Base-by-base conservation (phyloP, 1,284 basidiomycete species). In the Malassezia obtusa region DNA sequence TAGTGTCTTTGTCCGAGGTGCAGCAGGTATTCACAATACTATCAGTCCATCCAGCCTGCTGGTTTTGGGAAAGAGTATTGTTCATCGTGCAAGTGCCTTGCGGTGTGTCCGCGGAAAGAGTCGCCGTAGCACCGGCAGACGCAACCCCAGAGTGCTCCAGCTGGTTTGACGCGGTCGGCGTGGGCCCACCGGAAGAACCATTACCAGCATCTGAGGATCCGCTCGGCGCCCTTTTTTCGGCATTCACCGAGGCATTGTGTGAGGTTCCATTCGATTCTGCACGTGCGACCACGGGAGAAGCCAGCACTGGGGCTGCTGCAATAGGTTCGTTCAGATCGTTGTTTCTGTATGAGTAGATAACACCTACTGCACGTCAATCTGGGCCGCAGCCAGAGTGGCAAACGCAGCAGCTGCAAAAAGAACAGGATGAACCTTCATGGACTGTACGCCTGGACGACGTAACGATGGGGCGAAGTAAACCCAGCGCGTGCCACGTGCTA, bases 11-110 rank as follows among this genome's bases (percentile, higher is more conserved):
- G 4, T 41, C 45, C n/a, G 52, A 57, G 11, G 59, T 55, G 26
- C 64, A 67, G 50, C 64, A 67, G 1, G 64, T 61, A 46, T 60
- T 67, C 37, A 67, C 48, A 33, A 63, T 58, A 2, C 54, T 55
- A 22, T 62, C 59, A 6, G 57, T 59, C 64, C 64, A 67, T 15
- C 61, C 61, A 0, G 64, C 62, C 45, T 67, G 64, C 38, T 67
- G 64, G 45, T 64, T 67, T 8, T 47, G 36, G 11, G 54, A 26
- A 36, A 67, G 53, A 17, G 58, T 48, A 46, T 64, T 67, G 24
- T 49, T 49, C 49, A 64, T 49, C 22, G 40, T 40, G 47, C 64
- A 67, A n/a, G 33, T 22, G 9, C 55, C 55, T n/a, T 52, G 21
- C 14, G n/a, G 6, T 0, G 52, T 50, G 22, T 58, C 24, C 28